phyloP scores from a whole-genome alignment of 2,329 filamentous ascomycete genomes.

The Mycosphaerella sp. region DNA sequence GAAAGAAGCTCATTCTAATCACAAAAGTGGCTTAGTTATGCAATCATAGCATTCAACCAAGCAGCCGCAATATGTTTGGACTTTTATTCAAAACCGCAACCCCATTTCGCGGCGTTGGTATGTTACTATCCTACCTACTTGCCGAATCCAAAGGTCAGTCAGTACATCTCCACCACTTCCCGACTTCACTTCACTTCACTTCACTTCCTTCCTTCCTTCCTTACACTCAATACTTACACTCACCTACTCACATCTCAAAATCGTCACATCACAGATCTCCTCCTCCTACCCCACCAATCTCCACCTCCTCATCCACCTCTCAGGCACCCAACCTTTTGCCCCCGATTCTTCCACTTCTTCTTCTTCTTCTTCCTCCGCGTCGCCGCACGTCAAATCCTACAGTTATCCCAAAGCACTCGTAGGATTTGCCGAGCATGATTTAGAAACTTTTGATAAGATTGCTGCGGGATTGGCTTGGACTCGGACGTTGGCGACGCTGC shows the following conservation, averaged over 20 bases:
- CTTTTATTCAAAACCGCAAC: constrained; percentile 37
- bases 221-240: too few relatives aligned
- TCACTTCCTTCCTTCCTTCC: too few relatives aligned
- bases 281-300: neutral
- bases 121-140: constrained; percentile 40
- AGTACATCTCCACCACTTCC: too few relatives aligned
- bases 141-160: constrained; percentile 16
- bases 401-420: constrained; percentile 34
- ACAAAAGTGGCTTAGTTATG: constrained; percentile 14
- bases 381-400: constrained; percentile 37
- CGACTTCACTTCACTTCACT: too few relatives aligned
- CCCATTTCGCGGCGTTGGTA: constrained; percentile 37
- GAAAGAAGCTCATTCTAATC: too few relatives aligned
- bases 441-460: constrained; percentile 36
- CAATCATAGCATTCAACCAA: constrained; percentile 36
- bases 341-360: constrained; percentile 3
- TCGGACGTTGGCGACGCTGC: constrained; percentile 36
- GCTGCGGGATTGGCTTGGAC: constrained; percentile 40
- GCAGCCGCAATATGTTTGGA: constrained; percentile 39
- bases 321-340: constrained; percentile 32
- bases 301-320: constrained; percentile 38
- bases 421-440: constrained; percentile 40
- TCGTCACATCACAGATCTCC: too few relatives aligned
- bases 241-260: too few relatives aligned
- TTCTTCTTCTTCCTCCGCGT: neutral